Evolutionary conservation across 306 rosid species (phyloP).

Genomic region (Cucumis cinereus): DNA sequence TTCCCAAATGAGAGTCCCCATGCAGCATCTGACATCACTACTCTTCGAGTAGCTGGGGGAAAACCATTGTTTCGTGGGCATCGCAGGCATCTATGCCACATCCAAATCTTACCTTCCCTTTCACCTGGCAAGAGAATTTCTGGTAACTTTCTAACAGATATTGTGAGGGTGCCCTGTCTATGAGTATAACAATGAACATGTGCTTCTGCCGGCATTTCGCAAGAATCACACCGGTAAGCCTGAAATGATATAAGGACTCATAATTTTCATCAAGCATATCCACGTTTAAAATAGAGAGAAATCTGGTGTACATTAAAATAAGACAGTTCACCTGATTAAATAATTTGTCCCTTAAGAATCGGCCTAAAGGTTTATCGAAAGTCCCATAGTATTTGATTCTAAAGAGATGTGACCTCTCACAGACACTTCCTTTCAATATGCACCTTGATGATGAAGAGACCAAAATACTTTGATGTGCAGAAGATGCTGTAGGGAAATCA

Average conservation of each 20-base stretch:
- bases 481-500: conserved; percentile 72
- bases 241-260: conserved; percentile 21
- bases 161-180: conserved; percentile 92
- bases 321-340: conserved; percentile 68
- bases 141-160: conserved; percentile 74
- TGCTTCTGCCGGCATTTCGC: conserved; percentile 97
- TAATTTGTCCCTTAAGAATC: conserved; percentile 77
- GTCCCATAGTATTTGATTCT: conserved; percentile 95
- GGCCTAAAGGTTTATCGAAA: conserved; percentile 88
- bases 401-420: conserved; percentile 91
- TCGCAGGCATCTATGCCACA: conserved; percentile 98
- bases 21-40: conserved; percentile 98
- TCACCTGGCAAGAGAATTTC: conserved; percentile 75
- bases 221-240: conserved; percentile 65
- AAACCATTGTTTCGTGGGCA: conserved; percentile 82
- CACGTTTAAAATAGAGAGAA: background rate
- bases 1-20: conserved; percentile 99
- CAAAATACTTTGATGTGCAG: conserved; percentile 91
- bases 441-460: conserved; percentile 95
- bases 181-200: conserved; percentile 96
- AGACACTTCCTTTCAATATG: conserved; percentile 84
- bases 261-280: background rate
- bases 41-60: conserved; percentile 91
- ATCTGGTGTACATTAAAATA: background rate
- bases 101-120: conserved; percentile 96